Base-by-base conservation (phyloP, 1,284 basidiomycete genomes). In the Austropuccinia psidii region DNA sequence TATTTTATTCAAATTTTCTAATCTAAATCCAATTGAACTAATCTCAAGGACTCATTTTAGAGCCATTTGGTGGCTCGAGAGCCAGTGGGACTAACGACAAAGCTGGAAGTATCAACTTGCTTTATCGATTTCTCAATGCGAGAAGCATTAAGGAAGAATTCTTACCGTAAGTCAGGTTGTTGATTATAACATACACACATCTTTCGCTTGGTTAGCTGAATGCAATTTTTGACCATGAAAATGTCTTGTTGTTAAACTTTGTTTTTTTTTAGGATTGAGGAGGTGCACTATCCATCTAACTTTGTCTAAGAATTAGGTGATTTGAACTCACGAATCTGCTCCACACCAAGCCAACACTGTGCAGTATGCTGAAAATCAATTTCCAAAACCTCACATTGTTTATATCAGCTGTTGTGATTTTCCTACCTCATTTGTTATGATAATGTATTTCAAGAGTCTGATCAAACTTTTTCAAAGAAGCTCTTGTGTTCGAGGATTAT, bases 11-110 rank as follows among this genome's bases (percentile, higher is more conserved):
- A 31, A 11, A 29, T 66, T 39, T 31, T 19, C 6, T 27, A 33
- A 15, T 62, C 27, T 8, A 60, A 45, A 45, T 4, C 11, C 19
- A 33, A 5, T 17, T 66, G 9, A 50, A 29, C 43, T 29, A n/a
- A 41, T n/a, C 17, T 17, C 35, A 29, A 15, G 33, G 9, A 15
- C 27, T 31, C 19, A 31, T 54, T 61, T 19, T 21, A 66, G 72
- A 98, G 82, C 93, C 95, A 6, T 98, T 98, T 81, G 95, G 95
- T 70, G 96, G 95, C 73, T 91, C 88, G 6, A 87, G 95, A 57
- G 91, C 86, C 27, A 92, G 90, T 78, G 95, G 96, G 35, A 98
- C 96, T 76, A 98, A 98, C 84, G 96, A 98, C 83, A 98, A 98
- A 84, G 91, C 93, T 0, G 95, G 95, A 17, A 92, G 90, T 76